Evolutionary conservation across 352 stramenopile genomes (phyloP).

Genomic region (Phytophthora tentaculata): DNA sequence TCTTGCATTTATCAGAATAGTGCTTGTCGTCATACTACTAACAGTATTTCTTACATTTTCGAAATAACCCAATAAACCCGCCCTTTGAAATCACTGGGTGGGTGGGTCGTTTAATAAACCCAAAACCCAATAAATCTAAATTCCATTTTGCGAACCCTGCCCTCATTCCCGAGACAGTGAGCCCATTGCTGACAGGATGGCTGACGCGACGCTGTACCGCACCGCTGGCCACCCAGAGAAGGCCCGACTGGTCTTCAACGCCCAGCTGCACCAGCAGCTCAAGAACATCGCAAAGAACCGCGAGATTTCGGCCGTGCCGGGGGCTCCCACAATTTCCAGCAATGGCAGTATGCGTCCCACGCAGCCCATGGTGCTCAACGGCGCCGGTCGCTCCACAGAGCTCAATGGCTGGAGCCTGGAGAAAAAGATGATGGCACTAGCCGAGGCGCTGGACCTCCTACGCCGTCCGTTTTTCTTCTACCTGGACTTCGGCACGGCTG

Average conservation of each 20-base stretch:
- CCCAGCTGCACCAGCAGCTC: slow-evolving; percentile 77
- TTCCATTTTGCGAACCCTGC: no score
- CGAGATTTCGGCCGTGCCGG: slow-evolving; percentile 47
- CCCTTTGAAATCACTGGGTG: no score
- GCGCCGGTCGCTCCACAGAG: slow-evolving; percentile 48
- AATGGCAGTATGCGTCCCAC: slow-evolving; percentile 47
- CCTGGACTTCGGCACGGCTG: slow-evolving; percentile 58
- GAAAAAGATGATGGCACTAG: slow-evolving; percentile 75
- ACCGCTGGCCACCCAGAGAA: slow-evolving; percentile 55
- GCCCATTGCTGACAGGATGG: slow-evolving; percentile 32
- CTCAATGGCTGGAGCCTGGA: slow-evolving; percentile 81
- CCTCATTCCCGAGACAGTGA: slow-evolving; percentile 3
- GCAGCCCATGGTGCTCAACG: slow-evolving; percentile 46
- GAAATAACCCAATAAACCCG: no score
- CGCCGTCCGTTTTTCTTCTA: slow-evolving; percentile 82
- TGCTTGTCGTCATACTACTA: no score
- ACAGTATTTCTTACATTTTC: no score
- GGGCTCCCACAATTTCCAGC: slow-evolving; percentile 47
- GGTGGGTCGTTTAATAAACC: no score
- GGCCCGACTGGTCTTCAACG: slow-evolving; percentile 72
- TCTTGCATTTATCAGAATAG: no score
- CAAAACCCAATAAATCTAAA: no score
- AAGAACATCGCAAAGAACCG: slow-evolving; percentile 68
- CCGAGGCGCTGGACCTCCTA: slow-evolving; percentile 66
- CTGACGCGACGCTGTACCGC: slow-evolving; percentile 56